Base-by-base conservation (phyloP, 805 yeast genomes). In the Metschnikowia santaceciliae region DNA sequence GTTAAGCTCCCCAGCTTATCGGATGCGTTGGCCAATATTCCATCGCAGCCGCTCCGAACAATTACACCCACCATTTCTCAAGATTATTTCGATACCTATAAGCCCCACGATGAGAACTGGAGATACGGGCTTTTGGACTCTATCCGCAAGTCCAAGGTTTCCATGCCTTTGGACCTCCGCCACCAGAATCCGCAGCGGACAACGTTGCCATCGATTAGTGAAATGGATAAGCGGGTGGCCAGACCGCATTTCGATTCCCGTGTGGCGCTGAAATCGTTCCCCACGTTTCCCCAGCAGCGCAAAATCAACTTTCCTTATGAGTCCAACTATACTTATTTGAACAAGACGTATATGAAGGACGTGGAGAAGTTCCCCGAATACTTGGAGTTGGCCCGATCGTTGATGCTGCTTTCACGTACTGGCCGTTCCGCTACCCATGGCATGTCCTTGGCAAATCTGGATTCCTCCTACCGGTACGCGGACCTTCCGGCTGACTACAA, bases 221-320 rank as follows among this genome's bases (percentile, higher is more conserved):
- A 56, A 39, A 22, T 55, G 35, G 49, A 43, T 23, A 43, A 35
- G 32, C 42, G 40, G 14, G 34, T 14, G 15, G 48, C 53, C 37
- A 69, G 66, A 48, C 78, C 78, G 19, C 57, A 60, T 20, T 72
- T 73, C 51, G 72, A 71, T 55, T 68, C 77, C 4, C 66, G 71
- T 26, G 67, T 73, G 22, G 60, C 68, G 47, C 55, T 65, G 44
- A 68, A 68, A 47, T 56, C 57, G 15, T 50, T 58, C 30, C 61
- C 58, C 23, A 42, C 51, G 32, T 47, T 50, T 19, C 40, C 54
- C 11, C 74, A 68, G 52, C 47, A 36, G 34, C 62, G 69, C 47
- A 72, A 72, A 54, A 69, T 73, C 50, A 75, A 78, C 60, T 79
- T 77, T 59, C 84, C 84, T 3, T 79, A 75, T 62, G 79, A 78